These are phyloP conservation scores for Biscutella auriculata DNA, from an alignment of 441 rosid species.

Conservation along the genomic window DNA sequence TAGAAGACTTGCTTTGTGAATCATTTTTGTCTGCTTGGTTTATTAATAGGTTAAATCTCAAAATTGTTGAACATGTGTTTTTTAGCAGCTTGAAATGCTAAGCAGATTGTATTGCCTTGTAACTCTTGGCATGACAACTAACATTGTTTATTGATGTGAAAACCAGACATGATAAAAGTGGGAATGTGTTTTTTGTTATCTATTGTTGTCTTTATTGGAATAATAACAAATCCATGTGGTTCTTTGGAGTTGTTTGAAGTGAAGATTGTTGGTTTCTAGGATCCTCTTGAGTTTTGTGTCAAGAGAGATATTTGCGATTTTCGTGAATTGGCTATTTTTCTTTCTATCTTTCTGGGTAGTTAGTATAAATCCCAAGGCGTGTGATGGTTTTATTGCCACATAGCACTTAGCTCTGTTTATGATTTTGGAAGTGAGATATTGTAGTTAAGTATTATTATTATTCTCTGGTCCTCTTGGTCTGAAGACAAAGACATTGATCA, in stretches of 20 bases:
- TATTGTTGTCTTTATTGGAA: background rate
- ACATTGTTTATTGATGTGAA: background rate
- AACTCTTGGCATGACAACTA: background rate
- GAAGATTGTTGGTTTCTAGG: background rate
- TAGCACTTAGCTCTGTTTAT: background rate
- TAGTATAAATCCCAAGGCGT: background rate
- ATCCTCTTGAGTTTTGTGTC: background rate
- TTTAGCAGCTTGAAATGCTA: slow-evolving; percentile 1
- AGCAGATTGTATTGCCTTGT: background rate
- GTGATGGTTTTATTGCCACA: background rate
- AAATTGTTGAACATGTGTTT: slow-evolving; percentile 1
- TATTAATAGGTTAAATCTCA: background rate
- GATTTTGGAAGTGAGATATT: background rate
- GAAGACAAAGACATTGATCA: background rate
- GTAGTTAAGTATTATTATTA: background rate
- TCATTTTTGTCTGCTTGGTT: background rate
- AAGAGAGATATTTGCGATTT: background rate
- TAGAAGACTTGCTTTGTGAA: slow-evolving; percentile 12
- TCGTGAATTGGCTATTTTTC: background rate
- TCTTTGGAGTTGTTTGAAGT: background rate
- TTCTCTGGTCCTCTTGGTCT: background rate
- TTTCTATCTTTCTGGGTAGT: no score
- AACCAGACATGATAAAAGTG: slow-evolving; percentile 8
- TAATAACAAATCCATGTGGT: background rate
- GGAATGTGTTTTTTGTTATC: background rate